Base-by-base conservation (phyloP, 2,329 filamentous ascomycete genomes). In the Cladosporium sp. region DNA sequence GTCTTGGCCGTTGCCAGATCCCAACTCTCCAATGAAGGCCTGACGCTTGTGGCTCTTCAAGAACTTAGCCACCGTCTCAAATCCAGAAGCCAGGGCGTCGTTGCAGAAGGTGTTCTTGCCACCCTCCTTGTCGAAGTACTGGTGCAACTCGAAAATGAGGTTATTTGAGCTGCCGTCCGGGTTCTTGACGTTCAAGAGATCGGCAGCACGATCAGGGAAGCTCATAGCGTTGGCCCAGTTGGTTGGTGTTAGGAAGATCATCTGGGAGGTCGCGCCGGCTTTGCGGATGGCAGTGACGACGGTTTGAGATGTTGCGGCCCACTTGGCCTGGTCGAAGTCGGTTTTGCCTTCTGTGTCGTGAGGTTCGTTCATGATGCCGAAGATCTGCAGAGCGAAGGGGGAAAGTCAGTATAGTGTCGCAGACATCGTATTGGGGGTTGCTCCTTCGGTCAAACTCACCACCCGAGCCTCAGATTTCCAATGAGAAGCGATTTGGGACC, bases 201-300 rank as follows among this genome's bases (percentile, higher is more conserved):
- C 54, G 13, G 16, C 23, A 2, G 62, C 34, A 23, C 62, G 48
- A 23, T 64, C 34, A 26, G 53, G 53, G 53, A 66, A 66, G 32
- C 26, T 36, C 30, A 28, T 51, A 11, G 68, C 68, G 28, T 58
- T 53, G n/a, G 68, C 64, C 51, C 62, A 90, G 70, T 85, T 84
- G 46, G 82, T 87, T 1, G 88, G 88, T 0, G 89, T 85, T 1
- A 90, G 81, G 18, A 91, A 80, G 69, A 91, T 89, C 72, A 86
- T 83, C 68, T 91, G 86, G 21, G 77, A 77, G 0, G 79, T 83
- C n/a, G 88, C 88, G n/a, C 88, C 88, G 2, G 86, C 84, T 49
- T 82, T 75, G 53, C 89, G 85, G 70, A 91, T 90, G 3, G 87
- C 88, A 0, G 84, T 87, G 1, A 91, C 88, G 18, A 81, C 87